A percentile compares a stretch with the other conserved stretches of the same genome.
Evolutionary conservation across 176 grass and related monocot species (phyloP).

Genomic region (Typha latifolia): DNA sequence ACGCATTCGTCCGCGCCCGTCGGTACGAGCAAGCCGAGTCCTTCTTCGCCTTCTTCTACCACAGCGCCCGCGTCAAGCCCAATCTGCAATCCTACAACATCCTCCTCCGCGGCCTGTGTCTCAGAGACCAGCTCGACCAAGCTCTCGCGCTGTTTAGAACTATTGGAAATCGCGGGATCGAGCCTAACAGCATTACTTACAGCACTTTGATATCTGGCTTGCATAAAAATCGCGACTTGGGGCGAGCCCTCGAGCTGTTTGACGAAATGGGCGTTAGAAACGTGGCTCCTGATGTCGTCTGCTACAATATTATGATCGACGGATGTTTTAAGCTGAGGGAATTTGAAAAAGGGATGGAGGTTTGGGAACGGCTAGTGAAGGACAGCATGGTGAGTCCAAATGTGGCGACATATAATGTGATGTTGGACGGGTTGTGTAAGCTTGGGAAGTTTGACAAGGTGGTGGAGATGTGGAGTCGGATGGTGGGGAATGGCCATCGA

Average conservation of each 20-base stretch:
- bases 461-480: slow-evolving; percentile 63
- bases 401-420: slow-evolving; percentile 61
- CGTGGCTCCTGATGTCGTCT: slow-evolving; percentile 52
- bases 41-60: slow-evolving; percentile 62
- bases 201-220: slow-evolving; percentile 57
- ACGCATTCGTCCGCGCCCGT: slow-evolving; percentile 63
- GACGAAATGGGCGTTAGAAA: slow-evolving; percentile 64
- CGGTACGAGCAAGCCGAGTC: slow-evolving; percentile 55
- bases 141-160: slow-evolving; percentile 42
- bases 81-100: slow-evolving; percentile 93
- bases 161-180: slow-evolving; percentile 21
- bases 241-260: slow-evolving; percentile 47
- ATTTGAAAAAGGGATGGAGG: slow-evolving; percentile 45
- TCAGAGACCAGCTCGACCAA: slow-evolving; percentile 38
- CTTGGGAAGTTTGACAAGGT: slow-evolving; percentile 50
- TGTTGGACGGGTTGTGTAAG: slow-evolving; percentile 84
- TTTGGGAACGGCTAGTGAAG: slow-evolving; percentile 63
- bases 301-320: slow-evolving; percentile 66
- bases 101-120: slow-evolving; percentile 65
- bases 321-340: slow-evolving; percentile 47
- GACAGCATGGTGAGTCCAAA: slow-evolving; percentile 41
- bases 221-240: slow-evolving; percentile 31
- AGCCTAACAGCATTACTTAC: slow-evolving; percentile 65
- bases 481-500: slow-evolving; percentile 61
- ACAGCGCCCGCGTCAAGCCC: slow-evolving; percentile 40